phyloP scores from a whole-genome alignment of 208 protist species.

The Porcisia deanei region DNA sequence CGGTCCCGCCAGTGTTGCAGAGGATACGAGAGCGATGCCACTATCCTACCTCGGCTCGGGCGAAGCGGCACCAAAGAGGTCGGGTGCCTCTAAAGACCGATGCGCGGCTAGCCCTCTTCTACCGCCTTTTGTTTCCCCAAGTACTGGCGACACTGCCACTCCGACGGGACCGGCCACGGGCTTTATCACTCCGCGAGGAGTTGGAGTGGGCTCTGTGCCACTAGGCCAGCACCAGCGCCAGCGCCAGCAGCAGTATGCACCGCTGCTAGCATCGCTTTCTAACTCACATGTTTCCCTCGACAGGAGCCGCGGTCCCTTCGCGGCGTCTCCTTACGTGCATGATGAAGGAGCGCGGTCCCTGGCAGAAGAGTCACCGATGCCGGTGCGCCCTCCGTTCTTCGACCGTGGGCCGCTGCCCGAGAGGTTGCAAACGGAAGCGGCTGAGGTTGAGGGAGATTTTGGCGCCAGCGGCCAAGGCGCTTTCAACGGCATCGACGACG shows the following conservation, averaged over 20 bases:
- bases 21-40: too few species aligned
- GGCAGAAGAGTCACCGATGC: constrained; percentile 26
- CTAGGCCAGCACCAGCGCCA: not conserved
- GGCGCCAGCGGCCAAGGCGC: not conserved
- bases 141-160: not conserved
- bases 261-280: not conserved
- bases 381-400: constrained; percentile 22
- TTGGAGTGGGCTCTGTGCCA: not conserved
- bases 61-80: not conserved
- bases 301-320: constrained; percentile 19
- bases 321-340: constrained; percentile 25
- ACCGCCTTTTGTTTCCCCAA: not conserved
- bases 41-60: not conserved
- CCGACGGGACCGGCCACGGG: not conserved
- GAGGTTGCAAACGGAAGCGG: not conserved
- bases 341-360: constrained; percentile 10
- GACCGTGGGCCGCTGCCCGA: constrained; percentile 14
- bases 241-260: not conserved
- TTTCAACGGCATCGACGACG: not conserved
- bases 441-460: constrained; percentile 1
- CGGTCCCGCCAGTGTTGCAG: too few species aligned
- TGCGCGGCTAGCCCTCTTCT: not conserved
- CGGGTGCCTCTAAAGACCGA: too few species aligned
- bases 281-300: not conserved
- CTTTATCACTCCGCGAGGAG: constrained; percentile 8